phyloP scores from a whole-genome alignment of 495 filamentous ascomycete species.

The Filosporella fistucella region DNA sequence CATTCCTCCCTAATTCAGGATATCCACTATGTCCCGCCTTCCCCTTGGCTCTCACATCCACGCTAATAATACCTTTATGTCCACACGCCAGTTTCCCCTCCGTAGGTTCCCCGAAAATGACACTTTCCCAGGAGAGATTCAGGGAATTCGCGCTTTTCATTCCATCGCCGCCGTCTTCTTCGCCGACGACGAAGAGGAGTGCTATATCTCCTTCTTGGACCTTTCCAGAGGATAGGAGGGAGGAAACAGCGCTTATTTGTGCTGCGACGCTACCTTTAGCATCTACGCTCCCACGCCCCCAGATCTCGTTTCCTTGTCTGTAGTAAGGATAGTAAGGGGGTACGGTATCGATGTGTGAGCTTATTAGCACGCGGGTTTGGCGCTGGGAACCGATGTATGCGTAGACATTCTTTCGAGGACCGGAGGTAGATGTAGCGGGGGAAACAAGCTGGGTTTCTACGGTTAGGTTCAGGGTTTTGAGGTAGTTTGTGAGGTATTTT shows the following conservation, averaged over 20 bases:
- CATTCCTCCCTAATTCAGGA: slow-evolving; percentile 76
- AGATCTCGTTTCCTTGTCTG: slow-evolving; percentile 43
- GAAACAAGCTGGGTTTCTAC: slow-evolving; percentile 68
- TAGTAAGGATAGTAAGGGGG: slow-evolving; percentile 70
- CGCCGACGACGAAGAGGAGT: slow-evolving; percentile 86
- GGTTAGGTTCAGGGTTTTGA: slow-evolving; percentile 58
- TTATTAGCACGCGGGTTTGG: slow-evolving; percentile 62
- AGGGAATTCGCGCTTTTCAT: slow-evolving; percentile 65
- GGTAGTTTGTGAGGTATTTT: slow-evolving; percentile 62
- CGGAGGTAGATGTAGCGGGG: slow-evolving; percentile 34
- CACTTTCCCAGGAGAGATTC: slow-evolving; percentile 49
- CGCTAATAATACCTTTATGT: slow-evolving; percentile 76
- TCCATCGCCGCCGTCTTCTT: slow-evolving; percentile 78
- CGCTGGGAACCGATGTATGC: slow-evolving; percentile 60
- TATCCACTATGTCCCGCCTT: slow-evolving; percentile 87
- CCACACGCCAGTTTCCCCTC: slow-evolving; percentile 80
- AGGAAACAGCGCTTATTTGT: slow-evolving; percentile 63
- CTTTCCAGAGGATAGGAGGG: slow-evolving; percentile 46
- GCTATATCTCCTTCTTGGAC: slow-evolving; percentile 48
- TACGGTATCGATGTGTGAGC: slow-evolving; percentile 69
- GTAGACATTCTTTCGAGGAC: slow-evolving; percentile 66
- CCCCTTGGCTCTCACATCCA: slow-evolving; percentile 61
- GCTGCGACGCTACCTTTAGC: slow-evolving; percentile 86
- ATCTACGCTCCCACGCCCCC: slow-evolving; percentile 82
- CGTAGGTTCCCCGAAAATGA: slow-evolving; percentile 92